These are phyloP conservation scores for Diaporthe helianthi DNA, from an alignment of 2,329 filamentous ascomycete genomes.

Conservation along the genomic window DNA sequence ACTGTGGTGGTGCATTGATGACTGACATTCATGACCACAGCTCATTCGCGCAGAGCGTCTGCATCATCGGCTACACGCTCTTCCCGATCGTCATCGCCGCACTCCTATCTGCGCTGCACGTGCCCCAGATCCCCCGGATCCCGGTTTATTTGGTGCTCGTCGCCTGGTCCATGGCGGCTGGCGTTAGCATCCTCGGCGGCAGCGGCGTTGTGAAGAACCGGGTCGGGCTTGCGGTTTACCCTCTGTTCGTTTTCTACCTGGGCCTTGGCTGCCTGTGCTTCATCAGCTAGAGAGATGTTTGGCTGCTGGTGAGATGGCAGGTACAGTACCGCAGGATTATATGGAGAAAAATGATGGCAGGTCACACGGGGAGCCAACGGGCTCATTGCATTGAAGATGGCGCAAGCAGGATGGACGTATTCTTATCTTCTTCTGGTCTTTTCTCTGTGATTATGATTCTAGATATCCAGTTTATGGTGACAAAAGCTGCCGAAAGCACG, in stretches of 20 bases:
- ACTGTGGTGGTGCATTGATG: conserved; percentile 33
- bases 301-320: neutral
- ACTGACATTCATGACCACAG: conserved; percentile 53
- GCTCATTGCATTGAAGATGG: conserved; percentile 32
- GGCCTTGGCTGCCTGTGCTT: conserved; percentile 95
- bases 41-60: conserved; percentile 96
- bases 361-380: conserved; percentile 19
- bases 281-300: conserved; percentile 71
- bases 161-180: conserved; percentile 91
- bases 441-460: conserved; percentile 22
- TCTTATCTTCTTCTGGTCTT: conserved; percentile 8
- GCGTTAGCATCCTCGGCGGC: conserved; percentile 93
- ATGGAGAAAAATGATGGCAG: neutral
- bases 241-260: conserved; percentile 93
- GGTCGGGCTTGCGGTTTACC: conserved; percentile 92
- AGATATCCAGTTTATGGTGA: conserved; percentile 31
- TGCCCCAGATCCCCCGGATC: conserved; percentile 83
- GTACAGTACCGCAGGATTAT: neutral
- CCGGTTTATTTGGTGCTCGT: conserved; percentile 90
- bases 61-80: conserved; percentile 97
- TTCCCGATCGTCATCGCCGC: conserved; percentile 96
- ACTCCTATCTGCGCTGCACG: conserved; percentile 80
- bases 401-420: conserved; percentile 29
- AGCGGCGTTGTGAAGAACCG: conserved; percentile 96
- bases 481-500: conserved; percentile 14